Evolutionary conservation across 164 flowering plant genomes (phyloP), one percentile per base, ranked within the genome.

Genomic region (Stephania yunnanensis): DNA sequence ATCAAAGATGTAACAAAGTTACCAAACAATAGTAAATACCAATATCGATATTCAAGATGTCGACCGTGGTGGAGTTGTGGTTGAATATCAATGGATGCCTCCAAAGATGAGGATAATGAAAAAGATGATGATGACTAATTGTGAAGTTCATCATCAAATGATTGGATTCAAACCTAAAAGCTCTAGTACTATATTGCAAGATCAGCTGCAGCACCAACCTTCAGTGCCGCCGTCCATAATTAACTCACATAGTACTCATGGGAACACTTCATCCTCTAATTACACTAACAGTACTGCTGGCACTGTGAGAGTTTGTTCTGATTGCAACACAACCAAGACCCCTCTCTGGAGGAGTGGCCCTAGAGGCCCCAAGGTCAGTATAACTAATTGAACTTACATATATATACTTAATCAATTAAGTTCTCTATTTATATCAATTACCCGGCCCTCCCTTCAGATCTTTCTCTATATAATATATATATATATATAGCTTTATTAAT

Each of bases 91-190:
- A 80, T 90, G 92, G 93, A 85, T 84, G 85, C 85, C 92, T 70
- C 86, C 97, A 30, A 90, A 92, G 88, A 84, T 90, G 89, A 89
- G 90, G 80, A 42, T 88, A 77, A 87, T 86, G 89, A 84, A 72
- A 81, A 90, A 89, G 85, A 87, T 86, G 88, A 36, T 36, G 42
- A 36, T 36, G 42, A 36, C 42, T 36, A 36, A 36, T 36, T 36
- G 42, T 4, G 42, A 36, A 36, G 42, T 4, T 36, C 42, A 36
- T 36, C 42, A 36, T 36, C 42, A 36, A 36, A 36, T 36, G 42
- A 36, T 36, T 36, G 42, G 42, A 58, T 58, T 58, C 64, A 19
- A 58, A n/a, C n/a, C 5, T n/a, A 58, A 78, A 20, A 63, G 53
- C 61, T 36, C 83, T 8, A 74, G 81, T 8, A 80, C 64, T 5